Conservation (phyloP, 768 basidiomycete species). For the Pleurotus salmoneostramineus region DNA sequence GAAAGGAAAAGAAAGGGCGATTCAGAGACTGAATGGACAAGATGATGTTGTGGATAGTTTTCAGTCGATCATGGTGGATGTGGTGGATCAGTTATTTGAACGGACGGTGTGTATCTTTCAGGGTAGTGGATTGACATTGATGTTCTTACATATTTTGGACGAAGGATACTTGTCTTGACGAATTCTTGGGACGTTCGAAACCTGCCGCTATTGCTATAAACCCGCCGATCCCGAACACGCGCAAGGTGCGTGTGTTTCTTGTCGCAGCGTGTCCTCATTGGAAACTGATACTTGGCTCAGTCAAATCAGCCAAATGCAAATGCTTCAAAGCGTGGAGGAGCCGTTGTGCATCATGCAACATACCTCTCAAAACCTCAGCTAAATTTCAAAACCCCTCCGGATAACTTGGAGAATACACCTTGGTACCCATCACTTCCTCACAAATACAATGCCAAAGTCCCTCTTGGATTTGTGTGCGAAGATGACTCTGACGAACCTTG, state of each 20-base stretch:
- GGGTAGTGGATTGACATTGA: background rate
- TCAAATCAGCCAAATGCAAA: slow-evolving; percentile 14
- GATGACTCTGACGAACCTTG: slow-evolving; percentile 3
- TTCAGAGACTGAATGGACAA: slow-evolving; percentile 48
- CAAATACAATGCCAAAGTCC: slow-evolving; percentile 84
- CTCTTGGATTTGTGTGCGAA: slow-evolving; percentile 54
- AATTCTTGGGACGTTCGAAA: slow-evolving; percentile 67
- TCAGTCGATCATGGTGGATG: slow-evolving; percentile 71
- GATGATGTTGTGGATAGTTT: slow-evolving; percentile 88
- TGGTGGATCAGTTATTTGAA: slow-evolving; percentile 83
- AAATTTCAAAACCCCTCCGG: slow-evolving; percentile 52
- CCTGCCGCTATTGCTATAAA: slow-evolving; percentile 61
- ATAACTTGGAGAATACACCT: slow-evolving; percentile 52
- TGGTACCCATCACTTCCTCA: slow-evolving; percentile 70
- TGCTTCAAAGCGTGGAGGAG: slow-evolving; percentile 36
- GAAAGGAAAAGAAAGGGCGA: slow-evolving; percentile 48
- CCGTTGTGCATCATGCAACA: slow-evolving; percentile 69
- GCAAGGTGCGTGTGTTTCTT: slow-evolving; percentile 1
- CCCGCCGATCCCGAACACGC: slow-evolving; percentile 22
- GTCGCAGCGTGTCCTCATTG: background rate
- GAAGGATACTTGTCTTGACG: slow-evolving; percentile 85
- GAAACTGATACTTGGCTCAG: background rate
- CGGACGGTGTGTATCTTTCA: slow-evolving; percentile 54
- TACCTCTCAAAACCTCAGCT: slow-evolving; percentile 81
- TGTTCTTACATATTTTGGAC: background rate